Evolutionary conservation across 1,284 basidiomycete species (phyloP), one percentile per base, ranked within the genome.

Genomic region (Erythrobasidium hasegawianum): DNA sequence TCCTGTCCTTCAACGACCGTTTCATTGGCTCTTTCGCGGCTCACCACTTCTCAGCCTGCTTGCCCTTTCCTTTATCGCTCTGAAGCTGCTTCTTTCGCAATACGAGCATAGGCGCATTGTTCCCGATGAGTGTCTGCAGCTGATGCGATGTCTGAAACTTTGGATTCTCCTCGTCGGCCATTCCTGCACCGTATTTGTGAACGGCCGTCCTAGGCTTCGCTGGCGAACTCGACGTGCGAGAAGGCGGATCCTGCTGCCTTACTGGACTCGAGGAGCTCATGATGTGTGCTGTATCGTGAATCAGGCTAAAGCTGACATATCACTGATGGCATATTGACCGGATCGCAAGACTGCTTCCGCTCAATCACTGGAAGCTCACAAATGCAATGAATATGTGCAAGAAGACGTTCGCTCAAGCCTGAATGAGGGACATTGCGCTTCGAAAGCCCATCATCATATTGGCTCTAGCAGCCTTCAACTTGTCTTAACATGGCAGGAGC

Each of bases 51-150:
- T 29, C 82, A 78, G 62, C 83, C 80, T 69, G 83, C 75, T 74
- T 69, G 56, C 64, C 50, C 18, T 76, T 77, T 24, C 71, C 58
- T 47, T 90, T 87, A 77, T 90, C 87, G 75, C 93, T 93, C 70
- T 96, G 84, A 66, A 87, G 87, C 40, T 92, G 88, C 73, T 88
- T 88, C 52, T 86, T 83, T 68, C 72, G 68, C 52, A 69, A 71
- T 52, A 86, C 83, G 0, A 85, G 71, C 26, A 77, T 62, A 62
- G 72, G 72, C 27, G 69, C 87, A 64, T 90, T 89, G 71, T 91
- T 86, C 18, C 95, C 96, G 70, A 98, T 95, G 68, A 98, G 84
- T 0, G 90, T 87, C 77, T 90, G 97, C 1, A 98, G 82, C 78
- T 97, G 94, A 70, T 93, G 83, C 0, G 91, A 88, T 71, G 97